Conservation (phyloP, 805 yeast genomes). For the Candida easanensis region DNA sequence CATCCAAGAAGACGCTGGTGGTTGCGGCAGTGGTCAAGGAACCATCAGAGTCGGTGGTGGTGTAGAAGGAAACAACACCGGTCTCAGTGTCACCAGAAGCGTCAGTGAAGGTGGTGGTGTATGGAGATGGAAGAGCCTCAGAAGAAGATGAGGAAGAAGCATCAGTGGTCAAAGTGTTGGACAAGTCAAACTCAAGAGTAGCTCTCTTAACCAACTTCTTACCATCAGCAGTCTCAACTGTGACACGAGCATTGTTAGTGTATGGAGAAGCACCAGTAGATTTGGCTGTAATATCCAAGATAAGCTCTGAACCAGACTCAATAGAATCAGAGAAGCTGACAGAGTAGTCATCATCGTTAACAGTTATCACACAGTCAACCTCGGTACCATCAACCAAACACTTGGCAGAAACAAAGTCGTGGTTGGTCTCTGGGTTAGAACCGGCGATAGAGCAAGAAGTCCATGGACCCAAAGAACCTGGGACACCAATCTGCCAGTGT, state of each 20-base stretch:
- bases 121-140: background rate
- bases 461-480: conserved; percentile 3
- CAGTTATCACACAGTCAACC: background rate
- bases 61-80: background rate
- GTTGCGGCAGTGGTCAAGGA: too few species aligned
- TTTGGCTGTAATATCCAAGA: background rate
- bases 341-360: background rate
- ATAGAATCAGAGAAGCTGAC: background rate
- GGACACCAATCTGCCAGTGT: background rate
- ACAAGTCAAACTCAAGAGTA: background rate
- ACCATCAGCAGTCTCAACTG: background rate
- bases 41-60: conserved; percentile 4
- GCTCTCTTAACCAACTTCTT: background rate
- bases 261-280: background rate
- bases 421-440: background rate
- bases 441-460: background rate
- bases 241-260: background rate
- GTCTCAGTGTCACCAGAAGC: background rate
- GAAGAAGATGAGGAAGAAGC: background rate
- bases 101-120: conserved; percentile 3
- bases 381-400: background rate
- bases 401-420: background rate
- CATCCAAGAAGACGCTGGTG: too few species aligned
- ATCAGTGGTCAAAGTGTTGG: background rate
- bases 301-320: background rate